These are phyloP conservation scores for Nevesoporus exiguus DNA, from an alignment of 768 basidiomycete genomes.

Conservation along the genomic window DNA sequence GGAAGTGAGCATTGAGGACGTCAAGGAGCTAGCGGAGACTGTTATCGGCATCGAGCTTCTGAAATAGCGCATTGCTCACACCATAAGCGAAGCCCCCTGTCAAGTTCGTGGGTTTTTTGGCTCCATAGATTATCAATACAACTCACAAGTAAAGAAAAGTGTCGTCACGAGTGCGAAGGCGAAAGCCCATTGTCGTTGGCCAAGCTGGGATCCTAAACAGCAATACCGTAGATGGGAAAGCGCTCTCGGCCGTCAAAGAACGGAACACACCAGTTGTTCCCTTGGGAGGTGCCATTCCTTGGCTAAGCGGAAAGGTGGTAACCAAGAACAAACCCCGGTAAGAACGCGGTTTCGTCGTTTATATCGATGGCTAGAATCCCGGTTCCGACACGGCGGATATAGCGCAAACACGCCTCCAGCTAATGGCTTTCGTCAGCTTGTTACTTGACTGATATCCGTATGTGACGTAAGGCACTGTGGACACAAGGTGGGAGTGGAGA, in stretches of 20 bases:
- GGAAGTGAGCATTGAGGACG: conserved; percentile 72
- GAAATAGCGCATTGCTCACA: conserved; percentile 33
- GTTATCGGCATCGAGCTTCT: conserved; percentile 15
- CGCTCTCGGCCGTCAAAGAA: neutral
- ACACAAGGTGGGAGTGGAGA: neutral
- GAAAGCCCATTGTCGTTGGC: conserved; percentile 46
- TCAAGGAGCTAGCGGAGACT: conserved; percentile 50
- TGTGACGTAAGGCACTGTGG: neutral
- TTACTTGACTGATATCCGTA: neutral
- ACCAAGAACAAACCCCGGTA: neutral
- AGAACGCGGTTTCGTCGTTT: conserved; percentile 4
- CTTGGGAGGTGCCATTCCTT: conserved; percentile 35
- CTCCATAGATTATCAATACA: neutral
- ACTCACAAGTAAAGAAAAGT: conserved; percentile 70
- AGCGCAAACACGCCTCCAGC: neutral
- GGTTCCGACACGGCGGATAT: conserved; percentile 7
- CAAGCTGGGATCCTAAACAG: conserved; percentile 37
- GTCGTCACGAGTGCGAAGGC: conserved; percentile 70
- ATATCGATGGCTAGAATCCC: conserved; percentile 8
- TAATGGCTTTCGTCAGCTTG: neutral
- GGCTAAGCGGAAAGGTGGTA: neutral
- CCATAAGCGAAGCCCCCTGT: conserved; percentile 68
- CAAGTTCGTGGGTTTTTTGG: neutral
- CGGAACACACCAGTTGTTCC: conserved; percentile 41
- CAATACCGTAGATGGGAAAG: neutral